Conservation (phyloP, 2,329 filamentous ascomycete species). For the Cladophialophora yegresii region DNA sequence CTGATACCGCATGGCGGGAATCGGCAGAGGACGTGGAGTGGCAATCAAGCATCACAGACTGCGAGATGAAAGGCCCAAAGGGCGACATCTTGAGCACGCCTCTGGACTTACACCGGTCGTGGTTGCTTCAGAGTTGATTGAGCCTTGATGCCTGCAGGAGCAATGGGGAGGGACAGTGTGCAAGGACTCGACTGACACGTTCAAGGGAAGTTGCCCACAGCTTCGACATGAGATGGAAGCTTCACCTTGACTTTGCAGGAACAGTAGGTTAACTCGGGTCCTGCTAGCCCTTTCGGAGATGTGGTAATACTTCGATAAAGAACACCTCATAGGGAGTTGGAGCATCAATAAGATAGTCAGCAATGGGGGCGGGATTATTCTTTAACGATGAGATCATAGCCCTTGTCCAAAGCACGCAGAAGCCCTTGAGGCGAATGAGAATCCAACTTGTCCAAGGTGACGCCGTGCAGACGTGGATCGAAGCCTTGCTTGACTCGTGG, state of each 20-base stretch:
- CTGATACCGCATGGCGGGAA: conserved; percentile 71
- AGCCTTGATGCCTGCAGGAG: conserved; percentile 4
- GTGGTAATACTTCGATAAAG: not conserved
- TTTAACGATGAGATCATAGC: not conserved
- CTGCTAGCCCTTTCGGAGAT: not conserved
- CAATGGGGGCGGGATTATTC: not conserved
- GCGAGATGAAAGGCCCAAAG: not conserved
- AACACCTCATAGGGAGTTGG: not conserved
- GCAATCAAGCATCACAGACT: not conserved
- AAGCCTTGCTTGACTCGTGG: too few species aligned
- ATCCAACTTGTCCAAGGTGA: not conserved
- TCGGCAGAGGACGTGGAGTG: not conserved
- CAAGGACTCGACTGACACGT: not conserved
- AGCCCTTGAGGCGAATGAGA: not conserved
- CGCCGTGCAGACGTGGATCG: not conserved
- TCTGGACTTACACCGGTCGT: not conserved
- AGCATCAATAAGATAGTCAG: not conserved
- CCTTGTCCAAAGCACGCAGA: not conserved
- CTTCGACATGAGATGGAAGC: conserved; percentile 1
- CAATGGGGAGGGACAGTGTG: not conserved
- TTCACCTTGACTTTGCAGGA: not conserved
- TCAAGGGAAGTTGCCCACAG: not conserved
- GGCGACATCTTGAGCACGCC: not conserved
- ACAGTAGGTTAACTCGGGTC: not conserved
- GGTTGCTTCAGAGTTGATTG: not conserved